Base-by-base conservation (phyloP, 164 flowering plant species). In the Berberis vulgaris region DNA sequence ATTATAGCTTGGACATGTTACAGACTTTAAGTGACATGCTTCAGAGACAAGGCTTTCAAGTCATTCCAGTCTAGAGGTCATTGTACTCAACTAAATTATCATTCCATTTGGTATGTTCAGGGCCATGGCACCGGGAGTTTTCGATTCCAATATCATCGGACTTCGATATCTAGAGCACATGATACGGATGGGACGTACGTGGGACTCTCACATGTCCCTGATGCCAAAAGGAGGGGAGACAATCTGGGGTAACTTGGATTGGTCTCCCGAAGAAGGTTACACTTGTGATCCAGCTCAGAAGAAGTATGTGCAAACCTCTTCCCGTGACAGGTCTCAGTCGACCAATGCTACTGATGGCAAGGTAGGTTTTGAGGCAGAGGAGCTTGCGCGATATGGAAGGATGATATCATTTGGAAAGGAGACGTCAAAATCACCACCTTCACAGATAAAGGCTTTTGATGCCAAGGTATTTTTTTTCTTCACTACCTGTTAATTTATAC, bases 181-280 rank as follows among this genome's bases (percentile, higher is more conserved):
- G 7, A 65, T 86, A 87, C 74, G 87, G 40, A 78, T 84, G 6
- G 68, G 73, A 40, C 82, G 93, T 56, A 86, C 91, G 1, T 87
- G 96, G 93, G 96, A 89, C 69, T 86, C 96, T 4, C 50, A 76
- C 38, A 50, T 81, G 44, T 86, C 93, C 7, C 73, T 89, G 78
- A 4, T 87, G 55, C 94, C 91, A 6, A 89, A 87, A 79, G 96
- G 96, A 43, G 94, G 96, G 65, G 94, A 89, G 53, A 66, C 88
- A 41, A 77, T 87, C 57, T 89, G 96, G 96, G 96, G 96, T 38
- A 53, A 81, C 77, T 57, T 83, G 76, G 89, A 89, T 74, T 82
- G 86, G 86, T 84, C 91, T 43, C 91, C 94, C 3, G 91, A 89
- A 62, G 88, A 82, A 69, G 82, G 69, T 13, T 70, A 71, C 59